Evolutionary conservation across 345 rosid genomes (phyloP).

Genomic region (Gossypium ekmanianum): DNA sequence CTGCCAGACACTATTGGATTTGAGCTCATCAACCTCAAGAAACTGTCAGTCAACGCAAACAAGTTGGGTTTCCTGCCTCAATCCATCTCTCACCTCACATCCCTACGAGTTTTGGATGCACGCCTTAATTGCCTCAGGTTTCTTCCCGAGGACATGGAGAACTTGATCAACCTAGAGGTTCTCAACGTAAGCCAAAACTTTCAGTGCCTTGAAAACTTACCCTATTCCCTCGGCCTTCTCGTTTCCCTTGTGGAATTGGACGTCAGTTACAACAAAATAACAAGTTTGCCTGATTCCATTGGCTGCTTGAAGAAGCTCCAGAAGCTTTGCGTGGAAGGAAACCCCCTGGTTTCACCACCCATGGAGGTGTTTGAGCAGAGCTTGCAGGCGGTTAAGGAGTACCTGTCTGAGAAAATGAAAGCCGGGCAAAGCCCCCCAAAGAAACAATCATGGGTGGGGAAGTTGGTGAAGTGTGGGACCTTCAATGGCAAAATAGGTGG

Average conservation of each 20-base stretch:
- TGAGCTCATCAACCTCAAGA: slow-evolving; percentile 58
- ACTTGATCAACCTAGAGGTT: slow-evolving; percentile 57
- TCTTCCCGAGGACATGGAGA: slow-evolving; percentile 75
- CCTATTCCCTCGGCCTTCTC: slow-evolving; percentile 64
- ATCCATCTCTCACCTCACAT: slow-evolving; percentile 62
- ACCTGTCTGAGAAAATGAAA: slow-evolving; percentile 61
- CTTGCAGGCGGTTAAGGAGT: slow-evolving; percentile 54
- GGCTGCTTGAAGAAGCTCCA: slow-evolving; percentile 69
- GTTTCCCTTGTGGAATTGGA: slow-evolving; percentile 73
- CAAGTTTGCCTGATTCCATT: slow-evolving; percentile 58
- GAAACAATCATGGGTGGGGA: slow-evolving; percentile 72
- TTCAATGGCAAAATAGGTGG: slow-evolving; percentile 33
- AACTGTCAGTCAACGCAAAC: slow-evolving; percentile 71
- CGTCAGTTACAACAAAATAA: slow-evolving; percentile 70
- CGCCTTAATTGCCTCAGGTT: slow-evolving; percentile 72
- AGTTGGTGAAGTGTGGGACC: slow-evolving; percentile 55
- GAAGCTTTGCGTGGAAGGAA: slow-evolving; percentile 70
- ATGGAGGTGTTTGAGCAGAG: slow-evolving; percentile 62
- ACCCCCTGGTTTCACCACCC: slow-evolving; percentile 74
- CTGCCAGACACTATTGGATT: slow-evolving; percentile 75
- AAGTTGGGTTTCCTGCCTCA: slow-evolving; percentile 58
- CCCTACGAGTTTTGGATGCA: slow-evolving; percentile 54
- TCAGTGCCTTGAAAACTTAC: slow-evolving; percentile 55
- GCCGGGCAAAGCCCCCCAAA: slow-evolving; percentile 30
- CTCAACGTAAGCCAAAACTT: slow-evolving; percentile 87